Base-by-base conservation (phyloP, 2,329 filamentous ascomycete genomes). In the Trichophyton equinum region DNA sequence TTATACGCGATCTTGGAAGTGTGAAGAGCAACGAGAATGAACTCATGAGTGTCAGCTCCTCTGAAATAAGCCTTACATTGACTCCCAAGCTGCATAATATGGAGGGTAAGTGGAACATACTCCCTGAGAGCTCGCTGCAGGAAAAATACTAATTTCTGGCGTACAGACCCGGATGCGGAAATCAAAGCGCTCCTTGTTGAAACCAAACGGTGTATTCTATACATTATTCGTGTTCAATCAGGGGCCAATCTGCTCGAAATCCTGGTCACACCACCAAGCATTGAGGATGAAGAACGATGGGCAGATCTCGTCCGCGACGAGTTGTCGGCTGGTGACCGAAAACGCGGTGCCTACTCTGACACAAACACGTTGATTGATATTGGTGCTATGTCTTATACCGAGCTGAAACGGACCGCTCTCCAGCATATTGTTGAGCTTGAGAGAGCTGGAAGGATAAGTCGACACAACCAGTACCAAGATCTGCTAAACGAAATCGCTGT, bases 21-120 rank as follows among this genome's bases (percentile, higher is more conserved):
- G 94, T 91, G 58, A 96, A 97, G 81, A 92, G 85, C 75, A 97
- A 96, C 72, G 92, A 99, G 76, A 92, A 82, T 68, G 94, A 99
- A 73, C 86, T 96, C 81, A 84, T 88, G 68, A 88, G 88, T 58
- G 88, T 92, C 5, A 89, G 89, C 64, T 87, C 90, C 1, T 86
- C 87, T 0, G 91, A 96, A 73, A 95, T 96, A 63, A 91, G 89
- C 63, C 85, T 96, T 78, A 95, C 90, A 62, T 78, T 96, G 49
- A 94, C 88, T 51, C 89, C 91, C 42, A 95, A 94, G 73, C 83
- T 95, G 59, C 90, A 95, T 70, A 88, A 95, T 68, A 79, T 91
- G 63, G 89, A 95, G 68, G 81, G 81, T 82, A 75, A 71, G 75
- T 62, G 38, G 9, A 40, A n/a, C 38, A 18, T 13, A 25, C n/a